Base-by-base conservation (phyloP, 2,329 filamentous ascomycete genomes). In the Fusarium annulatum region DNA sequence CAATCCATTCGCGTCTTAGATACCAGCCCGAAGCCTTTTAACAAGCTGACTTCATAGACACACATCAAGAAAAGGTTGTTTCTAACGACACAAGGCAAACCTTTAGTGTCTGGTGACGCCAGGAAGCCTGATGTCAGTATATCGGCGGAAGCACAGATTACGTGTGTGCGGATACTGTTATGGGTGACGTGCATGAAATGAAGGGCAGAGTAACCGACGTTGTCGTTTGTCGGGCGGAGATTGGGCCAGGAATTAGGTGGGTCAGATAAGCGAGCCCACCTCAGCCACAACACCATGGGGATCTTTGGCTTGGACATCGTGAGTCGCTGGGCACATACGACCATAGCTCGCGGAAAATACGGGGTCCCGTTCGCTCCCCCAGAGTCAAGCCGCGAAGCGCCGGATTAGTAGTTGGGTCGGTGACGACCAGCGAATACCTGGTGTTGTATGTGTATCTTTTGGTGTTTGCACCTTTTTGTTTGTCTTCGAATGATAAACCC, bases 341-440 rank as follows among this genome's bases (percentile, higher is more conserved):
- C 61, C 61, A 64, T 16, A 64, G 61, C 55, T 64, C 55, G 30
- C 26, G 55, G 55, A 61, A 11, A 64, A 61, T 61, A 64, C 61
- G 55, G 61, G 61, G 55, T 64, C 61, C 61, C 61, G 61, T 64
- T 15, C 36, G 61, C 55, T 64, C 61, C 55, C 61, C 61, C 43
- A 60, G 53, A 64, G 61, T 64, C 61, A 64, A 64, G 61, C 55
- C 55, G 1, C 53, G 61, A 62, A 63, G 61, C 53, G 43, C 61
- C 23, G 53, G 61, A 63, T 63, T 49, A 64, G 61, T 61, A 61
- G 61, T 61, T 64, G 61, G 61, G 61, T 61, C 61, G 61, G 61
- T 61, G 61, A 51, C 55, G 61, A 64, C 61, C 61, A 64, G 55
- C 61, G 61, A 64, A 64, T 64, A 48, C 61, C 55, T 34, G 43